Evolutionary conservation across 2,329 filamentous ascomycete genomes (phyloP).

Genomic region (Talaromyces sp.): DNA sequence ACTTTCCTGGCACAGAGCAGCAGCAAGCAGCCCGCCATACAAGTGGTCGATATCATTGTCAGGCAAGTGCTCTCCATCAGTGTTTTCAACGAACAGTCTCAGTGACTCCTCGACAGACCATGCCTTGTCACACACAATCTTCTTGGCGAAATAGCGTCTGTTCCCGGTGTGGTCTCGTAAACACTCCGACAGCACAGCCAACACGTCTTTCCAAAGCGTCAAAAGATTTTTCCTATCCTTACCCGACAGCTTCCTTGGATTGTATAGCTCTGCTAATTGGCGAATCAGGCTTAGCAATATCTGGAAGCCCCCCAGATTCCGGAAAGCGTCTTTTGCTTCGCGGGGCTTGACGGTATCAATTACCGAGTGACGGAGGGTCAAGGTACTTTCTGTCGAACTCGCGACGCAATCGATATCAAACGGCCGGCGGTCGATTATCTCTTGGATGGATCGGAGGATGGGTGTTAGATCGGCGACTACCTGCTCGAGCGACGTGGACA

Average conservation of each 20-base stretch:
- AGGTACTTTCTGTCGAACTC: conserved; percentile 55
- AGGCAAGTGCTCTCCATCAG: conserved; percentile 27
- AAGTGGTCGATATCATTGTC: conserved; percentile 66
- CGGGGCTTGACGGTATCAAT: conserved; percentile 51
- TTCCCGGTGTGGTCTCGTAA: conserved; percentile 81
- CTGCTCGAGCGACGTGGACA: conserved; percentile 10
- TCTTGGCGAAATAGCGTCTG: conserved; percentile 76
- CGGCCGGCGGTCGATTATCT: conserved; percentile 29
- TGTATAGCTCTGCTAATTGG: conserved; percentile 71
- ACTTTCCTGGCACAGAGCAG: conserved; percentile 74
- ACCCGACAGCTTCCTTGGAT: conserved; percentile 57
- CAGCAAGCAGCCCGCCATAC: conserved; percentile 77
- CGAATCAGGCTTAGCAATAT: conserved; percentile 66
- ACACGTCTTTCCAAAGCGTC: conserved; percentile 57
- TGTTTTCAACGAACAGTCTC: conserved; percentile 64
- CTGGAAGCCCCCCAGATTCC: conserved; percentile 75
- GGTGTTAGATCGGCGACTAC: conserved; percentile 14
- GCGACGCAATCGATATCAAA: conserved; percentile 34
- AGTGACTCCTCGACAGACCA: conserved; percentile 67
- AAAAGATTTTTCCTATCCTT: conserved; percentile 65
- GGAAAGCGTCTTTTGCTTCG: conserved; percentile 73
- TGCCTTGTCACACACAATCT: conserved; percentile 76
- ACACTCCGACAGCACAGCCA: conserved; percentile 66
- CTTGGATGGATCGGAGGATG: conserved; percentile 36
- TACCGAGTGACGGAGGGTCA: conserved; percentile 64